phyloP scores from a whole-genome alignment of 108 stramenopile genomes.

The Chaetoceros tenuissimus region DNA sequence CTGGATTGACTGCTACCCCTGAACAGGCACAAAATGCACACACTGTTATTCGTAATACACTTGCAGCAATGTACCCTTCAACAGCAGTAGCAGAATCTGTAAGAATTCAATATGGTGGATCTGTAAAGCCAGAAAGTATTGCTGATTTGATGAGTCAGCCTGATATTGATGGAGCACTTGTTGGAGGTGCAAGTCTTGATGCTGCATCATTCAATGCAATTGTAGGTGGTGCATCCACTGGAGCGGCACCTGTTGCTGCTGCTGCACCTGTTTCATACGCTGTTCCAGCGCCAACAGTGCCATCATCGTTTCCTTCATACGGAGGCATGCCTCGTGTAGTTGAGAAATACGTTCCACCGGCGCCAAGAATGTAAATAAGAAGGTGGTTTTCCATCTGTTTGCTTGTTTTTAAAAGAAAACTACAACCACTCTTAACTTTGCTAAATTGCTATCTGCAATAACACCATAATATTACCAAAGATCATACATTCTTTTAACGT shows the following conservation, averaged over 20 bases:
- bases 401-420: too few relatives aligned
- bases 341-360: too few relatives aligned
- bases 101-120: slow-evolving; percentile 74
- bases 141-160: slow-evolving; percentile 60
- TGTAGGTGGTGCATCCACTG: slow-evolving; percentile 51
- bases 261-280: too few relatives aligned
- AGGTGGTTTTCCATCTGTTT: too few relatives aligned
- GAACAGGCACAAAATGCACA: slow-evolving; percentile 60
- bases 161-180: slow-evolving; percentile 76
- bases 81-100: slow-evolving; percentile 30
- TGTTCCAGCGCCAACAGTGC: too few relatives aligned
- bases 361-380: too few relatives aligned
- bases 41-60: slow-evolving; percentile 60
- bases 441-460: too few relatives aligned
- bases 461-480: too few relatives aligned
- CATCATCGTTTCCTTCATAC: too few relatives aligned
- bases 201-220: slow-evolving; percentile 76
- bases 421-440: too few relatives aligned
- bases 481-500: too few relatives aligned
- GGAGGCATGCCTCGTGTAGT: too few relatives aligned
- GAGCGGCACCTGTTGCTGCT: slow-evolving; percentile 3
- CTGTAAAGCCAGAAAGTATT: slow-evolving; percentile 61
- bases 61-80: slow-evolving; percentile 49
- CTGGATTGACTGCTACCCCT: slow-evolving; percentile 82
- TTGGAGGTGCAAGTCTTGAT: slow-evolving; percentile 66